Conservation (phyloP, 2,329 filamentous ascomycete species). For the Alternaria arbusti region DNA sequence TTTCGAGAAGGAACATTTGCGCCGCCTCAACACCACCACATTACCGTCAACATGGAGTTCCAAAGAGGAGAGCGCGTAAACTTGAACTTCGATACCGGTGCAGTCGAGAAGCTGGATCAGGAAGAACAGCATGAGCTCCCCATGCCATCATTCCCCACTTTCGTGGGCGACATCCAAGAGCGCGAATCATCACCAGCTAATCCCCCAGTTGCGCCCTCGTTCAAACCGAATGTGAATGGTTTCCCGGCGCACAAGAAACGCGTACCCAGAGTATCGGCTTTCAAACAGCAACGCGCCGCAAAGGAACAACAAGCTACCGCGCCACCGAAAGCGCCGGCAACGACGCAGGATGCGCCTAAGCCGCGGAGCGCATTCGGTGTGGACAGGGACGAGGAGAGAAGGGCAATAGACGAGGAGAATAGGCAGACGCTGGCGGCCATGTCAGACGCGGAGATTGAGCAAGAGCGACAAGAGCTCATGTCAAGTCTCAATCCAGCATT, state of each 20-base stretch:
- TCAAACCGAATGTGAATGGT: conserved; percentile 66
- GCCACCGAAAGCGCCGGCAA: conserved; percentile 9
- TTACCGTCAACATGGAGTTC: conserved; percentile 46
- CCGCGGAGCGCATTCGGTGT: conserved; percentile 17
- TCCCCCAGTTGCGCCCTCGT: conserved; percentile 67
- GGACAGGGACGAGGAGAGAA: conserved; percentile 64
- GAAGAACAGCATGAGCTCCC: conserved; percentile 21
- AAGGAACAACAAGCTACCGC: conserved; percentile 30
- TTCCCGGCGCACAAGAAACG: conserved; percentile 91
- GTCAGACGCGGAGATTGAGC: conserved; percentile 80
- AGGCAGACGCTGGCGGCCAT: conserved; percentile 74
- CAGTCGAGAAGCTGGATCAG: conserved; percentile 50
- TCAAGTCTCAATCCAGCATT: conserved; percentile 75
- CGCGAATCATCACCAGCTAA: conserved; percentile 66
- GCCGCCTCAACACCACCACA: conserved; percentile 3
- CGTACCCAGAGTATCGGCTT: conserved; percentile 69
- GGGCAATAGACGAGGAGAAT: conserved; percentile 84
- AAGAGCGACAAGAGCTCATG: conserved; percentile 81
- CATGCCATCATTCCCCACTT: conserved; percentile 35
- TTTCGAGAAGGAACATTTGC: neutral
- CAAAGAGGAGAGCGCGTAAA: conserved; percentile 67
- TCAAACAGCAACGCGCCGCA: conserved; percentile 71
- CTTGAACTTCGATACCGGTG: conserved; percentile 64
- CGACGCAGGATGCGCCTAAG: conserved; percentile 21
- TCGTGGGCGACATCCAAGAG: conserved; percentile 81